A percentile compares a stretch with the other conserved stretches of the same genome.
Evolutionary conservation across 257 asterid species (phyloP).

Genomic region (Solanum ossicruentum): DNA sequence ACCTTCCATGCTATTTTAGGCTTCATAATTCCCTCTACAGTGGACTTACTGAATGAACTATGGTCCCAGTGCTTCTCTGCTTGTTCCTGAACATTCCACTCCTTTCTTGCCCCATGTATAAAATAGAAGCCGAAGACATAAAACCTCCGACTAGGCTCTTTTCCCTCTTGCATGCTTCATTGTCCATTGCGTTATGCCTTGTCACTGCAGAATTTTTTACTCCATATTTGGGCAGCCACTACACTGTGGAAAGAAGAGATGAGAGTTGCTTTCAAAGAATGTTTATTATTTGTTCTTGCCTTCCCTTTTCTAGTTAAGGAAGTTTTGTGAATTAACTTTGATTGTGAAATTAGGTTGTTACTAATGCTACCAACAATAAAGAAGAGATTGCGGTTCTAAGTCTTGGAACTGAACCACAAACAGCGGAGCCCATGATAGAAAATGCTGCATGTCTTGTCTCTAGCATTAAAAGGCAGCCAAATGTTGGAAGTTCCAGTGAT

Average conservation of each 20-base stretch:
- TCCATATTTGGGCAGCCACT: neutral
- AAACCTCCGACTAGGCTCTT: neutral
- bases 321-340: neutral
- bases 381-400: slow-evolving; percentile 19
- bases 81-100: neutral
- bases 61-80: neutral
- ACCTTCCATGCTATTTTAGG: neutral
- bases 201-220: neutral
- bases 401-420: slow-evolving; percentile 21
- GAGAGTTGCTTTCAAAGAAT: neutral
- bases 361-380: slow-evolving; percentile 17
- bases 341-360: slow-evolving; percentile 27
- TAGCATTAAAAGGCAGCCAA: slow-evolving; percentile 18
- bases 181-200: neutral
- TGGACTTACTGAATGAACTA: neutral
- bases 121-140: neutral
- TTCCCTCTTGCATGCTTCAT: neutral
- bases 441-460: slow-evolving; percentile 12
- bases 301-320: neutral
- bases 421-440: slow-evolving; percentile 23
- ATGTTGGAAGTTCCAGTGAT: slow-evolving; percentile 18
- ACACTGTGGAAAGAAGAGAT: neutral
- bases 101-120: neutral
- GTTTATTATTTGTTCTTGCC: neutral
- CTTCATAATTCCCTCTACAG: neutral